Conservation (phyloP, 108 stramenopile genomes). For the Nitzschia sp. region DNA sequence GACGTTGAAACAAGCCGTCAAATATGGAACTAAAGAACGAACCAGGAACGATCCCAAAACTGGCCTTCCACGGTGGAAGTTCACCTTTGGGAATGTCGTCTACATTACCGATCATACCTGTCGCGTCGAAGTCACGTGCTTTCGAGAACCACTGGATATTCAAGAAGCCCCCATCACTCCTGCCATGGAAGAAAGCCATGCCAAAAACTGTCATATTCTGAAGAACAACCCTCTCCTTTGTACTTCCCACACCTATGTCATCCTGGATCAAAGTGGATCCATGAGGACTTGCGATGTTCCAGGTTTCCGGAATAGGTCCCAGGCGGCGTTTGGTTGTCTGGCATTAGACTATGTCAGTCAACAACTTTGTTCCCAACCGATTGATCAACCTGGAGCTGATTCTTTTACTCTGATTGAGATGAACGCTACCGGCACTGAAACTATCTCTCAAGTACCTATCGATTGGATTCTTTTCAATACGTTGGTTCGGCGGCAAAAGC, state of each 20-base stretch:
- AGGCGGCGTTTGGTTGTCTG: constrained; percentile 50
- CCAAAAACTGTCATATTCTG: constrained; percentile 25
- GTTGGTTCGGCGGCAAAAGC: constrained; percentile 34
- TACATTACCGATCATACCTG: constrained; percentile 45
- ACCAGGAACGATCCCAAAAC: constrained; percentile 15
- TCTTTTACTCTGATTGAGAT: constrained; percentile 58
- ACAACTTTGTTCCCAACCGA: constrained; percentile 41
- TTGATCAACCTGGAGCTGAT: constrained; percentile 36
- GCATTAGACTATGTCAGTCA: constrained; percentile 58
- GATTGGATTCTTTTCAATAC: constrained; percentile 71
- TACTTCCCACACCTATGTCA: constrained; percentile 47
- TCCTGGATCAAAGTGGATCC: constrained; percentile 58
- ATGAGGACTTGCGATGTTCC: constrained; percentile 47
- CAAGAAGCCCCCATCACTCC: constrained; percentile 38
- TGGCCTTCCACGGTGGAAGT: constrained; percentile 48
- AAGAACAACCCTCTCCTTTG: constrained; percentile 41
- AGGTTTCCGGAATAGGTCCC: constrained; percentile 43
- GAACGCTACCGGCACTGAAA: constrained; percentile 37
- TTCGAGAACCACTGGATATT: constrained; percentile 43
- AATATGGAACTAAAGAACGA: constrained; percentile 44
- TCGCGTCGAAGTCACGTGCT: constrained; percentile 44
- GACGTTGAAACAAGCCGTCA: constrained; percentile 42
- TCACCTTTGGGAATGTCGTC: constrained; percentile 39
- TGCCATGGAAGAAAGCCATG: constrained; percentile 32
- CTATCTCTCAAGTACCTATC: constrained; percentile 49